These are phyloP conservation scores for Penicillium sp. DNA, from an alignment of 2,329 filamentous ascomycete genomes.

Conservation along the genomic window DNA sequence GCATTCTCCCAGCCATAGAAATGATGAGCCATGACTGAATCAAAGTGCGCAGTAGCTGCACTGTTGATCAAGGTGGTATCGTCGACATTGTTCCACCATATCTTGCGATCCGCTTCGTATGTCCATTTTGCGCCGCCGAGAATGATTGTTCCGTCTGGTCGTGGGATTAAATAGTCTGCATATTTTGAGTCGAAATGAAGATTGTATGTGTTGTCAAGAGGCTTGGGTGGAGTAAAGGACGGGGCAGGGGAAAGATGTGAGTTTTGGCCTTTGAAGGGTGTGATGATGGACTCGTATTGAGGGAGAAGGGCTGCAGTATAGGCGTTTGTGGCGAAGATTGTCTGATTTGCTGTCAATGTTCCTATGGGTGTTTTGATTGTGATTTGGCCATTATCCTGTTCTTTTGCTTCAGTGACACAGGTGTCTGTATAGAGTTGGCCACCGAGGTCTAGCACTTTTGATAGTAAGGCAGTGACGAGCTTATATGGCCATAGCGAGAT, in stretches of 20 bases:
- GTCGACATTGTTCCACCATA: constrained; percentile 44
- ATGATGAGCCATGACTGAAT: constrained; percentile 33
- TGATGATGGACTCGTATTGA: constrained; percentile 62
- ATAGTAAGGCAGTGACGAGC: constrained; percentile 38
- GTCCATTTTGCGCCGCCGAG: constrained; percentile 58
- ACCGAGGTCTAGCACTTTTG: neutral
- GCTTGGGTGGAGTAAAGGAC: constrained; percentile 19
- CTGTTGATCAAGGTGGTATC: constrained; percentile 48
- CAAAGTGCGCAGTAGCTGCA: constrained; percentile 34
- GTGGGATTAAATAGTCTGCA: constrained; percentile 57
- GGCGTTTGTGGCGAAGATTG: constrained; percentile 78
- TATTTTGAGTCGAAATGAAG: constrained; percentile 52
- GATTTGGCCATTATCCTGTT: neutral
- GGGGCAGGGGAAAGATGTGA: constrained; percentile 26
- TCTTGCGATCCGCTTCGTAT: constrained; percentile 19
- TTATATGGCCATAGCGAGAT: constrained; percentile 62
- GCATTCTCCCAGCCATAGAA: constrained; percentile 36
- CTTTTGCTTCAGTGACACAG: neutral
- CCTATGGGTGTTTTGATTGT: constrained; percentile 50
- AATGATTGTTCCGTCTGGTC: constrained; percentile 50
- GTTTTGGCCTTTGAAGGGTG: constrained; percentile 62
- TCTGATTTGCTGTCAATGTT: constrained; percentile 54
- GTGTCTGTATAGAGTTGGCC: neutral
- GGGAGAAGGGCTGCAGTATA: constrained; percentile 74
- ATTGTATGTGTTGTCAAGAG: constrained; percentile 50